phyloP scores from a whole-genome alignment of 805 yeast species.

The Saturnispora saitoi region DNA sequence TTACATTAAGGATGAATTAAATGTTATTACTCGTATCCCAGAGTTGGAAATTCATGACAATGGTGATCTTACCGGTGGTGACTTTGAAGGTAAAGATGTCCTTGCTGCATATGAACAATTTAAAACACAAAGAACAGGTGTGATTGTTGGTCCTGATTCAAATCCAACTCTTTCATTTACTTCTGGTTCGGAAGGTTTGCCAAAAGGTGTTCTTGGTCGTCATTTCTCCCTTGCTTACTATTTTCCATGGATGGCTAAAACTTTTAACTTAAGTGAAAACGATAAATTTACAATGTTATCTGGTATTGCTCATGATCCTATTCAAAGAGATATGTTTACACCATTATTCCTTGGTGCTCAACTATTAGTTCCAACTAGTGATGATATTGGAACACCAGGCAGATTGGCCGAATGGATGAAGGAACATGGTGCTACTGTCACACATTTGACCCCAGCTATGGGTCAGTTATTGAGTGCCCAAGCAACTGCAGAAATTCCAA shows the following conservation, averaged over 20 bases:
- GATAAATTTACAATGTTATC: conserved; percentile 96
- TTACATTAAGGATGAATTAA: conserved; percentile 65
- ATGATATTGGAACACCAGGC: conserved; percentile 98
- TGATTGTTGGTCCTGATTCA: conserved; percentile 92
- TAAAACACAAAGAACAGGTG: conserved; percentile 65
- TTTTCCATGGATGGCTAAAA: conserved; percentile 96
- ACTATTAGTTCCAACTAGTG: conserved; percentile 86
- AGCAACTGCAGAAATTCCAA: conserved; percentile 79
- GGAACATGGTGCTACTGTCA: conserved; percentile 82
- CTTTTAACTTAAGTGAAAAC: conserved; percentile 64
- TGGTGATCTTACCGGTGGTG: conserved; percentile 64
- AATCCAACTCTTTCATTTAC: conserved; percentile 96
- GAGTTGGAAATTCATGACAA: conserved; percentile 69
- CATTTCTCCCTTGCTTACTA: conserved; percentile 95
- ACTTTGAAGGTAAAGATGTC: conserved; percentile 35
- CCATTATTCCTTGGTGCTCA: conserved; percentile 95
- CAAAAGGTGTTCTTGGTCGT: conserved; percentile 97
- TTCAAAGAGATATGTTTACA: conserved; percentile 98
- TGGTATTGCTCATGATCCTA: conserved; percentile 99
- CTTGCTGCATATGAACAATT: conserved; percentile 38
- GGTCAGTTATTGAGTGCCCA: conserved; percentile 95
- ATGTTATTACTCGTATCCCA: conserved; percentile 65
- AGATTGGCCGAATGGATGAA: conserved; percentile 97
- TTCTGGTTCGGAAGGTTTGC: conserved; percentile 96
- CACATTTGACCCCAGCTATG: conserved; percentile 99